A percentile compares a stretch with the other conserved stretches of the same genome.
Conservation (phyloP, 2,329 filamentous ascomycete species). For the Trichoderma arundinaceum region DNA sequence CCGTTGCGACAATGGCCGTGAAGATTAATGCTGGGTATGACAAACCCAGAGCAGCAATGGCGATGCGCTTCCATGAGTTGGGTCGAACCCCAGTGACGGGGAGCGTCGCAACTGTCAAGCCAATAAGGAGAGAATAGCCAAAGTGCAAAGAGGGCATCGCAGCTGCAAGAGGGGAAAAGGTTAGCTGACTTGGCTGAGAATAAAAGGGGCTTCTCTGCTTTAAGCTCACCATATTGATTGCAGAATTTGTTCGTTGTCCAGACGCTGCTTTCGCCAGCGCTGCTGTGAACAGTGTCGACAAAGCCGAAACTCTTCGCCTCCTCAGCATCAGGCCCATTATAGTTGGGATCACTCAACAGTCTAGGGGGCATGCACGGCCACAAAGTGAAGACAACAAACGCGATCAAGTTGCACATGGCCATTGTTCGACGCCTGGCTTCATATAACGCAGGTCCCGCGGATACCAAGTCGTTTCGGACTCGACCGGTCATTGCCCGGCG, state of each 20-base stretch:
- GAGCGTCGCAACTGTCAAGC: conserved; percentile 69
- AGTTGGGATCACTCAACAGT: conserved; percentile 61
- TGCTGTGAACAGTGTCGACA: conserved; percentile 63
- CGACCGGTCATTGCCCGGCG: conserved; percentile 44
- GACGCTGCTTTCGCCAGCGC: conserved; percentile 62
- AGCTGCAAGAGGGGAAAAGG: conserved; percentile 47
- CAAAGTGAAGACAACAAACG: conserved; percentile 65
- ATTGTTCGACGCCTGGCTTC: conserved; percentile 63
- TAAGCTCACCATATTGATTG: conserved; percentile 70
- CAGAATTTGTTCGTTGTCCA: conserved; percentile 72
- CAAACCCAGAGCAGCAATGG: conserved; percentile 57
- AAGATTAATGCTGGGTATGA: conserved; percentile 70
- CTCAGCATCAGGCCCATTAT: conserved; percentile 59
- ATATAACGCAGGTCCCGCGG: conserved; percentile 55
- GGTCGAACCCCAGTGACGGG: conserved; percentile 63
- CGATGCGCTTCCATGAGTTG: conserved; percentile 56
- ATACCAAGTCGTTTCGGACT: conserved; percentile 40
- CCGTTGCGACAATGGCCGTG: conserved; percentile 71
- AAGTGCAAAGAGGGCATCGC: conserved; percentile 80
- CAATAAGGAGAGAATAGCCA: conserved; percentile 75
- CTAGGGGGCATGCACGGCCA: conserved; percentile 70
- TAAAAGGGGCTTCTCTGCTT: too few species aligned
- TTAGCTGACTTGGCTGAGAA: not conserved
- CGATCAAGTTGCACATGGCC: conserved; percentile 65
- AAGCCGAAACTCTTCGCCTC: conserved; percentile 67